Evolutionary conservation across 495 filamentous ascomycete species (phyloP).

Genomic region (Tuber borchii): DNA sequence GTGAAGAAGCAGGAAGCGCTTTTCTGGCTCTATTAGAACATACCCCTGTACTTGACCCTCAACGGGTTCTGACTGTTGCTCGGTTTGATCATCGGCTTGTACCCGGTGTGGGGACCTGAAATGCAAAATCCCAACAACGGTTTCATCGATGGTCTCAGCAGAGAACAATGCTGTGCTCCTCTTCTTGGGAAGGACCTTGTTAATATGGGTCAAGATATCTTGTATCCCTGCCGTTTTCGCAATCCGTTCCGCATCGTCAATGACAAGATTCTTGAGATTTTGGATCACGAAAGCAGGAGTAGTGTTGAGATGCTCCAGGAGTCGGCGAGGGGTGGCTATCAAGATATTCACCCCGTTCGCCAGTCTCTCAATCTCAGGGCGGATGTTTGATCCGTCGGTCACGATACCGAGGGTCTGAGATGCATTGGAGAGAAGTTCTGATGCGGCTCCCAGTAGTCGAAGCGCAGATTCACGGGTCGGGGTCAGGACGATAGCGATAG

Average conservation of each 20-base stretch:
- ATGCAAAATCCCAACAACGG: conserved; percentile 10
- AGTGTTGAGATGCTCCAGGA: conserved; percentile 35
- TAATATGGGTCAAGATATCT: conserved; percentile 24
- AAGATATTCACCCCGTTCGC: conserved; percentile 37
- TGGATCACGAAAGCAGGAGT: conserved; percentile 29
- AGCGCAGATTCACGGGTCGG: conserved; percentile 35
- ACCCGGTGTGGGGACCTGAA: conserved; percentile 21
- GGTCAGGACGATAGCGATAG: conserved; percentile 57
- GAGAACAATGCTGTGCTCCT: conserved; percentile 27
- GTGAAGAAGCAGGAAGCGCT: conserved; percentile 35
- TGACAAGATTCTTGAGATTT: conserved; percentile 27
- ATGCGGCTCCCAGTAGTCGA: conserved; percentile 25
- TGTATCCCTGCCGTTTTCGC: conserved; percentile 12
- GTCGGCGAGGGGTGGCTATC: conserved; percentile 33
- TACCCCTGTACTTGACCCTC: conserved; percentile 32
- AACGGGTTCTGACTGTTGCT: neutral
- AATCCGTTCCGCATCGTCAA: conserved; percentile 30
- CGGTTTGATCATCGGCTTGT: conserved; percentile 4
- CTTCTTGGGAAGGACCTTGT: conserved; percentile 31
- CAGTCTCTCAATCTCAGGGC: conserved; percentile 34
- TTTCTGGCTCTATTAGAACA: conserved; percentile 34
- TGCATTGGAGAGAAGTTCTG: conserved; percentile 33
- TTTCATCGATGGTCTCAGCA: conserved; percentile 6
- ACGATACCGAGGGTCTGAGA: conserved; percentile 30
- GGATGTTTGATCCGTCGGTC: conserved; percentile 36